These are phyloP conservation scores for Scedosporium boydii DNA, from an alignment of 2,329 filamentous ascomycete species.

Conservation along the genomic window DNA sequence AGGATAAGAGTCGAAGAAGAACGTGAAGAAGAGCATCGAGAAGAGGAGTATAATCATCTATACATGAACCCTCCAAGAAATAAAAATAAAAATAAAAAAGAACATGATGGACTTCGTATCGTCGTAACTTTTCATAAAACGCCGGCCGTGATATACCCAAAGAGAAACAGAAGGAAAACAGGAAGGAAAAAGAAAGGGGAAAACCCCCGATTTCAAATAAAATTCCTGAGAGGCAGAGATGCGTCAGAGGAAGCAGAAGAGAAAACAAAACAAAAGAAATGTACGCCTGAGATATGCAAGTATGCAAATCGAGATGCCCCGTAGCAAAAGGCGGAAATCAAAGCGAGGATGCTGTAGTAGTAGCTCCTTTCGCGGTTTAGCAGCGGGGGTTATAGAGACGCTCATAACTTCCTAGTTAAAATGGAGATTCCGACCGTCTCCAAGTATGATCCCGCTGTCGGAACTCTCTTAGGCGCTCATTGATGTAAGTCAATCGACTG, in stretches of 20 bases:
- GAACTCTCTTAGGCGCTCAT: slow-evolving; percentile 47
- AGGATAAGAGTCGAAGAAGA: slow-evolving; percentile 7
- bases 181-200: not conserved
- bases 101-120: slow-evolving; percentile 1
- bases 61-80: not conserved
- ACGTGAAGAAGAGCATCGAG: not conserved
- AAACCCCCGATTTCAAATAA: not conserved
- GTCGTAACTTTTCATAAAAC: slow-evolving; percentile 5
- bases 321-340: slow-evolving; percentile 2
- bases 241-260: slow-evolving; percentile 4
- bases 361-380: too few species aligned
- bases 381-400: not conserved
- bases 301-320: slow-evolving; percentile 4
- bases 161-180: not conserved
- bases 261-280: slow-evolving; percentile 5
- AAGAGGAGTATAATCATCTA: slow-evolving; percentile 4
- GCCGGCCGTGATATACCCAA: not conserved
- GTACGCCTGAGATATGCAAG: not conserved
- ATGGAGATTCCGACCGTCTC: slow-evolving; percentile 40
- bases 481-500: slow-evolving; percentile 46
- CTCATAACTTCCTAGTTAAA: slow-evolving; percentile 20
- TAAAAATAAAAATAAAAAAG: too few species aligned
- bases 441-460: slow-evolving; percentile 31
- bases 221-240: slow-evolving; percentile 2
- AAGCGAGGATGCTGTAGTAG: not conserved